Conservation (phyloP, 78 protist species). For the Dictyostelium capitatum region DNA sequence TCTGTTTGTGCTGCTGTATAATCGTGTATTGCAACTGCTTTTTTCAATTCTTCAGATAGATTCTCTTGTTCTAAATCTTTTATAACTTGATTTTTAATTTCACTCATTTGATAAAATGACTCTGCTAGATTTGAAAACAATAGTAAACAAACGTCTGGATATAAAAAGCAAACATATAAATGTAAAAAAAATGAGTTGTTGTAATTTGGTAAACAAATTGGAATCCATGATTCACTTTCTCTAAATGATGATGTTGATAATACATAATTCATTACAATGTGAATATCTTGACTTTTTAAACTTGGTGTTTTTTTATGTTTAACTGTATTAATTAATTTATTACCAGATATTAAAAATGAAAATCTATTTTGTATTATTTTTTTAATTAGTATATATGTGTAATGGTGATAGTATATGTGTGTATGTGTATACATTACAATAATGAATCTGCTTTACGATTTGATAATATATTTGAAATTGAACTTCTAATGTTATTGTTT, state of each 20-base stretch:
- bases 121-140: slow-evolving; percentile 77
- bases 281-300: slow-evolving; percentile 80
- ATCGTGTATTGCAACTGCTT: slow-evolving; percentile 54
- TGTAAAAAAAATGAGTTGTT: slow-evolving; percentile 74
- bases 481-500: slow-evolving; percentile 39
- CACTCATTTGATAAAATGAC: slow-evolving; percentile 59
- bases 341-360: slow-evolving; percentile 60
- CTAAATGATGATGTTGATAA: slow-evolving; percentile 78
- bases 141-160: slow-evolving; percentile 79
- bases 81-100: slow-evolving; percentile 35
- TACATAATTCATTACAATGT: slow-evolving; percentile 74
- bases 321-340: slow-evolving; percentile 71
- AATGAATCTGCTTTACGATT: slow-evolving; percentile 42
- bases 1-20: slow-evolving; percentile 17
- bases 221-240: slow-evolving; percentile 81
- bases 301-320: slow-evolving; percentile 70
- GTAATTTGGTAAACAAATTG: slow-evolving; percentile 84
- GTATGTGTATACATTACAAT: slow-evolving; percentile 3
- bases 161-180: slow-evolving; percentile 75
- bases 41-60: slow-evolving; percentile 57
- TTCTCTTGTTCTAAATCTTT: slow-evolving; percentile 45
- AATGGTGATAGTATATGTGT: not conserved
- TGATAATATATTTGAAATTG: slow-evolving; percentile 50
- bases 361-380: slow-evolving; percentile 34
- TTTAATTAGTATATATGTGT: not conserved